These are phyloP conservation scores for Phyllosticta ampelicida DNA, from an alignment of 2,329 filamentous ascomycete genomes.

Conservation along the genomic window DNA sequence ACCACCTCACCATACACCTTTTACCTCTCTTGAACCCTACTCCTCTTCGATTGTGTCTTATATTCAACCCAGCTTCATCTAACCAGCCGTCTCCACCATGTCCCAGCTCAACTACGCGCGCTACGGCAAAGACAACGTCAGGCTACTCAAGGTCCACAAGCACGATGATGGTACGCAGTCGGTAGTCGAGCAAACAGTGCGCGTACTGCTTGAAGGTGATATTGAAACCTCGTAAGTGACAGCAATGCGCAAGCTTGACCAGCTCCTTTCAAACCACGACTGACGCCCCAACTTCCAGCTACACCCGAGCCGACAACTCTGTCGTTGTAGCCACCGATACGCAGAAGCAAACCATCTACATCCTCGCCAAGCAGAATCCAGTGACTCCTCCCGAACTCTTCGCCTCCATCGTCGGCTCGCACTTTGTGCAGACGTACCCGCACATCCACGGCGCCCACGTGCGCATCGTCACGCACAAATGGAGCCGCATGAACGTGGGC, in stretches of 20 bases:
- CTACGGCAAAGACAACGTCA: slow-evolving; percentile 96
- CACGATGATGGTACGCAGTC: slow-evolving; percentile 71
- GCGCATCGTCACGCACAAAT: slow-evolving; percentile 73
- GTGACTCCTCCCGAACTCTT: slow-evolving; percentile 90
- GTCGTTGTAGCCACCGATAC: slow-evolving; percentile 94
- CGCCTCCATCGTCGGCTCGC: slow-evolving; percentile 69
- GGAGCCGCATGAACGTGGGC: slow-evolving; percentile 79
- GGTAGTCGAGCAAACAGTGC: slow-evolving; percentile 85
- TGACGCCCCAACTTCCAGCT: slow-evolving; percentile 45
- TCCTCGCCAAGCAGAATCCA: slow-evolving; percentile 86
- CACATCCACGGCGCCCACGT: slow-evolving; percentile 83
- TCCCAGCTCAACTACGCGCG: slow-evolving; percentile 47
- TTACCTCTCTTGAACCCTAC: not conserved
- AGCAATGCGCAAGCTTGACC: not conserved
- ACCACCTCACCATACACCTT: not conserved
- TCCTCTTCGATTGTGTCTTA: not conserved
- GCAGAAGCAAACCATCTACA: slow-evolving; percentile 88
- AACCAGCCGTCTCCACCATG: slow-evolving; percentile 20
- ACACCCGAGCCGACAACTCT: slow-evolving; percentile 88
- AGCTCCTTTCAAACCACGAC: not conserved
- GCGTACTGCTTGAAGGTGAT: slow-evolving; percentile 82
- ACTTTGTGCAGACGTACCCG: slow-evolving; percentile 78
- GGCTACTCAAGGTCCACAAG: slow-evolving; percentile 86
- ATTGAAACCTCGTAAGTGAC: slow-evolving; percentile 62
- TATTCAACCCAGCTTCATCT: not conserved